A percentile compares a stretch with the other conserved stretches of the same genome.
Evolutionary conservation across 805 yeast genomes (phyloP).

Genomic region (Kurtzmaniella fragi): DNA sequence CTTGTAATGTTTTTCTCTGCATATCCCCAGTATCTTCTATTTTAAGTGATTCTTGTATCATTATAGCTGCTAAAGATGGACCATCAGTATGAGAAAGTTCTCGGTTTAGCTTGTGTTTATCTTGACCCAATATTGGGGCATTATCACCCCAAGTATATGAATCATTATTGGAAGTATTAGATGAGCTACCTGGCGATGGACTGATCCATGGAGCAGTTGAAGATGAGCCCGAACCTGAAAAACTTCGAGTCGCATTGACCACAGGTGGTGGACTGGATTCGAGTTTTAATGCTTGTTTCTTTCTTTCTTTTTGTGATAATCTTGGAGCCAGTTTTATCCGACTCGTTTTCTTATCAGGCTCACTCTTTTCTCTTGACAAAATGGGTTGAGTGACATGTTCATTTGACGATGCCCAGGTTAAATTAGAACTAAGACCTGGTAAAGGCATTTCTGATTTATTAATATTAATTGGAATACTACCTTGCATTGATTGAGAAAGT

Average conservation of each 20-base stretch:
- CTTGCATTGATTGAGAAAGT: not conserved
- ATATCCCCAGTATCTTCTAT: slow-evolving; percentile 24
- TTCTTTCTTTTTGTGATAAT: slow-evolving; percentile 59
- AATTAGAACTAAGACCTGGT: slow-evolving; percentile 18
- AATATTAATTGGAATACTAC: slow-evolving; percentile 1
- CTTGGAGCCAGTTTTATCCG: slow-evolving; percentile 35
- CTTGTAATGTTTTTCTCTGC: slow-evolving; percentile 49
- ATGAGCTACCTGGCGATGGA: slow-evolving; percentile 6
- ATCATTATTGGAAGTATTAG: slow-evolving; percentile 5
- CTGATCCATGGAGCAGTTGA: slow-evolving; percentile 2
- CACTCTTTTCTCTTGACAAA: slow-evolving; percentile 2
- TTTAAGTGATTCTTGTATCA: slow-evolving; percentile 42
- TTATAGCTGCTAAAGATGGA: slow-evolving; percentile 40
- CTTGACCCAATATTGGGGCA: too few relatives aligned
- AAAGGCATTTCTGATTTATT: slow-evolving; percentile 1
- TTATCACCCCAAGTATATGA: slow-evolving; percentile 6
- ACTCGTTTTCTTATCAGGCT: slow-evolving; percentile 14
- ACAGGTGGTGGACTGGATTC: not conserved
- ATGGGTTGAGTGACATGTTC: slow-evolving; percentile 9
- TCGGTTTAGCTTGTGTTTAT: too few relatives aligned
- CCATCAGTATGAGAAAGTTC: not conserved
- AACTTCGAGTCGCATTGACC: not conserved
- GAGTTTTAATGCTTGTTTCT: slow-evolving; percentile 25
- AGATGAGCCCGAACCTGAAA: not conserved
- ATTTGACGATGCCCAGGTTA: slow-evolving; percentile 21